Base-by-base conservation (phyloP, 768 basidiomycete species). In the Amanita exitialis region DNA sequence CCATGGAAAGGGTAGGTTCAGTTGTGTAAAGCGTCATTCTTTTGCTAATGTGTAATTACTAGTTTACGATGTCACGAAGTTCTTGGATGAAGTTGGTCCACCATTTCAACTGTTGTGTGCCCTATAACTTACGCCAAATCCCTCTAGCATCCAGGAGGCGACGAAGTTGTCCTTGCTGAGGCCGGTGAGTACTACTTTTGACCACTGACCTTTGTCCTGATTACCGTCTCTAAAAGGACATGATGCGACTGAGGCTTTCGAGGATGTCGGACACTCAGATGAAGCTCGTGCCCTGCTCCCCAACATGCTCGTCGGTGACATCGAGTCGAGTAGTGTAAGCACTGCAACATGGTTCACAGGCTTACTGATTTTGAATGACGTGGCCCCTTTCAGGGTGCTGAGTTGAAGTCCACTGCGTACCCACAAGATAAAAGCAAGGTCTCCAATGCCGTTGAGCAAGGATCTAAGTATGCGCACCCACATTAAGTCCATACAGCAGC, bases 221-320 rank as follows among this genome's bases (percentile, higher is more conserved):
- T 51, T 25, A 20, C 13, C 42, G 28, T 28, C 39, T 46, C 35
- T 56, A 8, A 55, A 16, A 94, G 92, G 89, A 59, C 84, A 87
- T 65, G 93, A 98, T 65, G 94, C 95, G 20, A 94, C 95, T 30
- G 96, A 97, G 62, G 92, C 96, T 5, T 99, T 99, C 62, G 95
- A 98, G 71, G 96, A 99, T 66, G 95, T 99, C 27, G 96, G 96
- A 27, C 96, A 98, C 77, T 97, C 94, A 0, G 95, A 98, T 59
- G 96, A 99, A 70, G 96, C 96, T 21, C 83, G 96, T 47, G 85
- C 75, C 10, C 77, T 94, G 53, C 76, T 98, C 47, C 79, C 79
- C 15, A 82, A 67, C 57, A 80, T 96, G 77, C 69, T 81, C 37
- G 74, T 96, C 47, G 94, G 94, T 48, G 79, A 87, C 1, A 90